Conservation (phyloP, 2,329 filamentous ascomycete species). For the Colletotrichum lini region DNA sequence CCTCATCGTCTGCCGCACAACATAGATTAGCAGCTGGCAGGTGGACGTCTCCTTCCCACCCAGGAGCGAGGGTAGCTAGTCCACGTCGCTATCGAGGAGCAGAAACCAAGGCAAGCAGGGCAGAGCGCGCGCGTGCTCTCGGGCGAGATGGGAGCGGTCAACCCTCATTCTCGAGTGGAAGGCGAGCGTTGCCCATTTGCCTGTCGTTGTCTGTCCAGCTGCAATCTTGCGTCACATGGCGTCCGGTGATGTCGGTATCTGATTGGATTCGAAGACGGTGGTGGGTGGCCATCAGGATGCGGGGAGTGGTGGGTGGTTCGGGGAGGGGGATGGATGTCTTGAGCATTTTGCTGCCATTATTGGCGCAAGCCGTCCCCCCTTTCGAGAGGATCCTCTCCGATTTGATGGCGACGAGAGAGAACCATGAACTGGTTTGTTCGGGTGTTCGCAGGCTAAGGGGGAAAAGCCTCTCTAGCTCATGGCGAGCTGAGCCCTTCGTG, state of each 20-base stretch:
- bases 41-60: neutral
- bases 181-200: neutral
- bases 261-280: constrained; percentile 27
- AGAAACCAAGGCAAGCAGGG: neutral
- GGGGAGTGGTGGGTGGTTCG: constrained; percentile 36
- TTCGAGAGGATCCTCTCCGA: constrained; percentile 24
- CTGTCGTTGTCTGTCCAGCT: constrained; percentile 18
- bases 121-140: neutral
- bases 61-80: neutral
- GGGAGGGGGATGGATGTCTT: neutral
- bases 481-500: neutral
- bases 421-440: neutral
- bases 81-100: constrained; percentile 3
- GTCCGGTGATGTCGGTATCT: constrained; percentile 26
- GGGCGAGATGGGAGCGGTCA: neutral
- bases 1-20: constrained; percentile 9
- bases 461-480: constrained; percentile 9
- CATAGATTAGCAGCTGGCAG: constrained; percentile 15
- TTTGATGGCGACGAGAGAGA: constrained; percentile 11
- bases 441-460: neutral
- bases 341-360: constrained; percentile 6
- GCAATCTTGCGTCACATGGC: constrained; percentile 42
- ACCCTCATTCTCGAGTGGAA: neutral
- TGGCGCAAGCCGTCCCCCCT: constrained; percentile 16
- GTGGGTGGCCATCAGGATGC: constrained; percentile 38